Base-by-base conservation (phyloP, 805 yeast genomes). In the Candida easanensis region DNA sequence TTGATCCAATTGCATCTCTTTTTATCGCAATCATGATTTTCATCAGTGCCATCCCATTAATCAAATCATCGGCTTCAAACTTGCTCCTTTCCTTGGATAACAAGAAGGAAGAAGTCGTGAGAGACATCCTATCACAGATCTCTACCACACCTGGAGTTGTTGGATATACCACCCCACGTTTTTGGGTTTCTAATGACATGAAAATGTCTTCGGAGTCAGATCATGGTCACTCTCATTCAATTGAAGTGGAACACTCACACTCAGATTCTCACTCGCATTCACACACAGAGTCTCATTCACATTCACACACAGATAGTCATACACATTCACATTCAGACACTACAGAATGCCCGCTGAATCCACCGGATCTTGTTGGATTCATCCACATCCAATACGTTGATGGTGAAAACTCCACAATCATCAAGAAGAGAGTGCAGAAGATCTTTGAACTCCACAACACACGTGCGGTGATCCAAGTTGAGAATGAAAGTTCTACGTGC, bases 1-100 rank as follows among this genome's bases (percentile, higher is more conserved):
- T 91, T 58, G 99, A 93, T 59, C 97, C 99, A 2, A 64, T 93
- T 17, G 95, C 97, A 0, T 90, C 98, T 1, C 71, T 93, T 4
- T 71, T 90, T 53, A 91, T 93, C 47, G 97, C 96, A 0, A 63
- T 76, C 5, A 70, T 91, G 55, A 88, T 93, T 49, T 77, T 91
- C 44, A 48, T 79, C 5, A 88, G 97, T 3, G 88, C 98, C 0
- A 56, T 89, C 0, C 98, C 99, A 2, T 70, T 93, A 42, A 73
- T 93, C 32, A 80, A 78, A 53, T 83, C 96, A 0, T 84, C 97
- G 0, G 85, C 95, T 0, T 74, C 80, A 4, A 79, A 84, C 28
- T 71, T 90, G 36, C 64, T 91, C 40, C 69, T 93, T 21, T 75
- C 82, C 21, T 63, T 91, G 27, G 74, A 71, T 39, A 70, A 70